These are phyloP conservation scores for Eutrema salsugineum DNA, from an alignment of 441 rosid genomes.

Conservation along the genomic window DNA sequence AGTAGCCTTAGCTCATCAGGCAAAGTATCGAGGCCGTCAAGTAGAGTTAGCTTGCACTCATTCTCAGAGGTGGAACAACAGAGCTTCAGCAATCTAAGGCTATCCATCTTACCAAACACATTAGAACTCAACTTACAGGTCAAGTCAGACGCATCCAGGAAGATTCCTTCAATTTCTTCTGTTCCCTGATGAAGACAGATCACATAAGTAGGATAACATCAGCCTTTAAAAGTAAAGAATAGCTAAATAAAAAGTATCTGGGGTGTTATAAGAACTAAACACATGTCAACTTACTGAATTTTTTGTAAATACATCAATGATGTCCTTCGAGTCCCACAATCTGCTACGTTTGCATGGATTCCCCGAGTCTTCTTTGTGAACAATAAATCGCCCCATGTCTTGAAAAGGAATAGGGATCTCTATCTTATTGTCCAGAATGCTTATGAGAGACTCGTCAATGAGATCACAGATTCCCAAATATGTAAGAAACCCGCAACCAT, in stretches of 20 bases:
- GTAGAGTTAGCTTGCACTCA: not conserved
- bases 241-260: not conserved
- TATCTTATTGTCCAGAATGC: not conserved
- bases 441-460: slow-evolving; percentile 20
- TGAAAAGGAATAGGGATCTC: slow-evolving; percentile 37
- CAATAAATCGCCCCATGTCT: slow-evolving; percentile 29
- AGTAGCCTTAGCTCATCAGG: slow-evolving; percentile 27
- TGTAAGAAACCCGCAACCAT: slow-evolving; percentile 8
- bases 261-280: not conserved
- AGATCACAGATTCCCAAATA: slow-evolving; percentile 26
- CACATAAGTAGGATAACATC: not conserved
- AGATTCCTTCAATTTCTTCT: slow-evolving; percentile 15
- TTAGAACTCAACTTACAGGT: not conserved
- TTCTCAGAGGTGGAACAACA: not conserved
- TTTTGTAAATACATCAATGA: not conserved
- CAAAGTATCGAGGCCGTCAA: not conserved
- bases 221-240: not conserved
- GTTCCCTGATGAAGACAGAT: slow-evolving; percentile 16
- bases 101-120: not conserved
- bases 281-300: slow-evolving; percentile 6
- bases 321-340: slow-evolving; percentile 7
- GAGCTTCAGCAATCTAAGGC: slow-evolving; percentile 21
- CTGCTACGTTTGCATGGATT: slow-evolving; percentile 23
- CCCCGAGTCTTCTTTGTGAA: not conserved
- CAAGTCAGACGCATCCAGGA: not conserved